Conservation (phyloP, 352 stramenopile genomes). For the Globisporangium splendens region DNA sequence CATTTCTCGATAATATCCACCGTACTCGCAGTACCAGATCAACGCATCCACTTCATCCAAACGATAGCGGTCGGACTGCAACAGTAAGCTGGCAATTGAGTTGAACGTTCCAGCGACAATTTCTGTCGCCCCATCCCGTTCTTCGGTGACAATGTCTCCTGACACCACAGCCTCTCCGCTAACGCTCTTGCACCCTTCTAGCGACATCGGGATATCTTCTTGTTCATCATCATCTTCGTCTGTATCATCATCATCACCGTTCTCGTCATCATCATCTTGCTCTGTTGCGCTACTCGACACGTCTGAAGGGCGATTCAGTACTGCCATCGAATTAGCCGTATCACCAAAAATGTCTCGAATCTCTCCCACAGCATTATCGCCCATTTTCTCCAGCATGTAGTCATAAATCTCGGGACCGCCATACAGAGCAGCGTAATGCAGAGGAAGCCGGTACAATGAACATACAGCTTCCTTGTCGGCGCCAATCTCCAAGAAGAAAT, state of each 20-base stretch:
- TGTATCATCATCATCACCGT: conserved; percentile 4
- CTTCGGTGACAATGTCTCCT: conserved; percentile 53
- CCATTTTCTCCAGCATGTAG: conserved; percentile 52
- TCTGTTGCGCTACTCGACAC: conserved; percentile 15
- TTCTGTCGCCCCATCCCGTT: conserved; percentile 43
- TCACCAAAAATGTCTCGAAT: conserved; percentile 72
- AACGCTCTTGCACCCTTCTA: conserved; percentile 30
- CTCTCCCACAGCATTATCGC: conserved; percentile 29
- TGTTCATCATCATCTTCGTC: conserved; percentile 18
- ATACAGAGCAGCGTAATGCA: conserved; percentile 75
- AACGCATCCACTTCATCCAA: conserved; percentile 59
- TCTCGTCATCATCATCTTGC: conserved; percentile 7
- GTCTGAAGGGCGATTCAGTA: conserved; percentile 31
- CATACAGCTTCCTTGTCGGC: conserved; percentile 64
- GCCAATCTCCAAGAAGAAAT: conserved; percentile 63
- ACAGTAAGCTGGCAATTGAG: conserved; percentile 53
- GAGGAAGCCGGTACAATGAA: conserved; percentile 58
- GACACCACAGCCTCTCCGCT: conserved; percentile 22
- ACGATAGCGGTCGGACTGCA: conserved; percentile 54
- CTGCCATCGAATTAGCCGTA: conserved; percentile 41
- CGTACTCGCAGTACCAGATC: conserved; percentile 61
- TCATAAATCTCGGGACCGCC: conserved; percentile 57
- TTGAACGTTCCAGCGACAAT: conserved; percentile 66
- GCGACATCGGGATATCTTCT: conserved; percentile 48
- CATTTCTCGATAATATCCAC: conserved; percentile 31